Evolutionary conservation across 345 rosid species (phyloP), one percentile per base, ranked within the genome.

Genomic region (Eucalyptus camaldulensis): DNA sequence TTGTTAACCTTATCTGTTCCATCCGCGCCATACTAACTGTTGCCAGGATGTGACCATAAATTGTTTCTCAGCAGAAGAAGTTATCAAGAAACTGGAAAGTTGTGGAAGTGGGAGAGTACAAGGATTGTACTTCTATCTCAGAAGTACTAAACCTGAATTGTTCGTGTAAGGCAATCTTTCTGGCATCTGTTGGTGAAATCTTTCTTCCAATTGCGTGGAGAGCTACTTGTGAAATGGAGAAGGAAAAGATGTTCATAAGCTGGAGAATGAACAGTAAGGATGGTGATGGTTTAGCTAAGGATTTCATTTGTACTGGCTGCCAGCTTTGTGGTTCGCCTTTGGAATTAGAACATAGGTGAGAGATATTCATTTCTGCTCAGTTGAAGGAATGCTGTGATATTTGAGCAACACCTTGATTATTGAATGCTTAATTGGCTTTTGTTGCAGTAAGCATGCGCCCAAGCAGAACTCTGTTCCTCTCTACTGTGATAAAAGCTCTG

Each of bases 11-110:
- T 25, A 40, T 87, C 17, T 87, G n/a, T 87, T 29, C 49, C 43
- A 80, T 76, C 53, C 1, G 37, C 1, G 10, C 49, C 80, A 44
- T 65, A 62, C 58, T 81, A 45, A 51, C 43, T 54, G 49, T 45
- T 50, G 29, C 50, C 86, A 81, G 50, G 54, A 50, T 85, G 29
- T 85, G 54, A 85, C 40, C 31, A 29, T 10, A 25, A 51, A 19
- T 54, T 50, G 54, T 80, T 87, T 60, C 40, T 90, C 91, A 90
- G 92, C 89, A 43, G 86, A 87, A 86, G 88, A 90, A 88, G 89
- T 91, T 90, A 17, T 76, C 89, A 87, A 92, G 93, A 89, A 95
- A 95, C 91, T 94, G 96, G 97, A 94, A 92, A 89, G 91, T 94
- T 72, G 89, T 85, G 15, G 91, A 94, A 91, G 94, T 89, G 49